phyloP scores from a whole-genome alignment of 805 yeast species.

The Millerago galiae region DNA sequence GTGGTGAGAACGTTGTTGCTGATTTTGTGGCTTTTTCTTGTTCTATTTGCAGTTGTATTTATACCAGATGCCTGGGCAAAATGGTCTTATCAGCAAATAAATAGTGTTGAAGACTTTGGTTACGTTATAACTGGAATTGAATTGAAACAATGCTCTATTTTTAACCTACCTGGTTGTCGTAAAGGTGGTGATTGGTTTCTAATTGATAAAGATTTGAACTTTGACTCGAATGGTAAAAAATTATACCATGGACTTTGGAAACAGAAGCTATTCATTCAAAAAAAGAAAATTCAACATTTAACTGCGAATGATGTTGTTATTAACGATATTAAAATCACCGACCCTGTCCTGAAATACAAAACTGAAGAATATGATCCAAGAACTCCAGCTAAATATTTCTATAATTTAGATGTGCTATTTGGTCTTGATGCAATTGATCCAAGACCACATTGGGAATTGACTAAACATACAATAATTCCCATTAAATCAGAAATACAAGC shows the following conservation, averaged over 20 bases:
- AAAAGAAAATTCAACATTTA: slow-evolving; percentile 1
- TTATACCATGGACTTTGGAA: slow-evolving; percentile 2
- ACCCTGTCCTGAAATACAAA: slow-evolving; percentile 39
- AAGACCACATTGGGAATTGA: slow-evolving; percentile 56
- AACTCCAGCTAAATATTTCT: slow-evolving; percentile 11
- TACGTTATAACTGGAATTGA: slow-evolving; percentile 4
- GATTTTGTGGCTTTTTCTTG: neutral
- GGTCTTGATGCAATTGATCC: slow-evolving; percentile 75
- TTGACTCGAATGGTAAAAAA: slow-evolving; percentile 6
- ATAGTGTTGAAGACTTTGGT: slow-evolving; percentile 1
- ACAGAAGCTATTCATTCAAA: slow-evolving; percentile 11
- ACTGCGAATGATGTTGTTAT: slow-evolving; percentile 4
- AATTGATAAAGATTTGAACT: slow-evolving; percentile 9
- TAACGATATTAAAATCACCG: neutral
- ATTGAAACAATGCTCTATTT: slow-evolving; percentile 5
- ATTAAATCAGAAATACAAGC: slow-evolving; percentile 13
- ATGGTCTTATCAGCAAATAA: neutral
- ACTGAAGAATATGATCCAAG: slow-evolving; percentile 32
- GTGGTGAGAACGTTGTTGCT: neutral
- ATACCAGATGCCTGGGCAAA: neutral
- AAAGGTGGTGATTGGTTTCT: slow-evolving; percentile 8
- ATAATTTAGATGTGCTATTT: slow-evolving; percentile 54
- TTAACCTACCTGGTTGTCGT: slow-evolving; percentile 3
- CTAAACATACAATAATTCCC: slow-evolving; percentile 5
- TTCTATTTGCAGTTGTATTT: neutral